Conservation (phyloP, 164 flowering plant species). For the Chimonanthus salicifolius region DNA sequence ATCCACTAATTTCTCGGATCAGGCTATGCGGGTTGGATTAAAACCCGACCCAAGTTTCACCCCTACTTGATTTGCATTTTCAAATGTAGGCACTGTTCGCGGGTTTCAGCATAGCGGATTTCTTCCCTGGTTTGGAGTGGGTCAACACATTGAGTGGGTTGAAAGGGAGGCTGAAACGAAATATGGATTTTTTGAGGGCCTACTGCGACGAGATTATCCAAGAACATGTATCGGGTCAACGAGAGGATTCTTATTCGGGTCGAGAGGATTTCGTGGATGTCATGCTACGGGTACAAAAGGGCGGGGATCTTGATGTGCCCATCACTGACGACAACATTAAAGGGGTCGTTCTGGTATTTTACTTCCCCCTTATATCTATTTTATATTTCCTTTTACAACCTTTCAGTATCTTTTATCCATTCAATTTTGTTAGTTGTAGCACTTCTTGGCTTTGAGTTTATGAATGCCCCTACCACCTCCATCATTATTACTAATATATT, state of each 20-base stretch:
- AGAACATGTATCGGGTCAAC: constrained; percentile 19
- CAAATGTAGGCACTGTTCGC: constrained; percentile 36
- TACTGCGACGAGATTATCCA: constrained; percentile 42
- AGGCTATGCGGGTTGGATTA: too few species aligned
- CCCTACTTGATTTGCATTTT: too few species aligned
- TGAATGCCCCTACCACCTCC: too few species aligned
- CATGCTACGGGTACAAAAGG: constrained; percentile 32
- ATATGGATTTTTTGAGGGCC: constrained; percentile 26
- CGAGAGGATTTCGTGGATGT: constrained; percentile 50
- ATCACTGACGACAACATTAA: constrained; percentile 53
- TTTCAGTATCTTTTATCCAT: too few species aligned
- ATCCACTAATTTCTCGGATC: too few species aligned
- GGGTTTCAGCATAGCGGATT: constrained; percentile 48
- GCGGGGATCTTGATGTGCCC: constrained; percentile 38
- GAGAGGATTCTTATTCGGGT: not conserved
- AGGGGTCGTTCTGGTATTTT: constrained; percentile 45
- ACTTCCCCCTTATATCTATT: too few species aligned
- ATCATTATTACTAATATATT: too few species aligned
- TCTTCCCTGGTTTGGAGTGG: constrained; percentile 50
- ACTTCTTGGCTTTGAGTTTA: too few species aligned
- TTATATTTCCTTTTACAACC: too few species aligned
- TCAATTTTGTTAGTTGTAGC: too few species aligned
- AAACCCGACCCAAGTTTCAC: too few species aligned
- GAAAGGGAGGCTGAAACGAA: constrained; percentile 30
- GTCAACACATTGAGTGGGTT: constrained; percentile 36